Base-by-base conservation (phyloP, 768 basidiomycete genomes). In the Phaeotremella skinneri region DNA sequence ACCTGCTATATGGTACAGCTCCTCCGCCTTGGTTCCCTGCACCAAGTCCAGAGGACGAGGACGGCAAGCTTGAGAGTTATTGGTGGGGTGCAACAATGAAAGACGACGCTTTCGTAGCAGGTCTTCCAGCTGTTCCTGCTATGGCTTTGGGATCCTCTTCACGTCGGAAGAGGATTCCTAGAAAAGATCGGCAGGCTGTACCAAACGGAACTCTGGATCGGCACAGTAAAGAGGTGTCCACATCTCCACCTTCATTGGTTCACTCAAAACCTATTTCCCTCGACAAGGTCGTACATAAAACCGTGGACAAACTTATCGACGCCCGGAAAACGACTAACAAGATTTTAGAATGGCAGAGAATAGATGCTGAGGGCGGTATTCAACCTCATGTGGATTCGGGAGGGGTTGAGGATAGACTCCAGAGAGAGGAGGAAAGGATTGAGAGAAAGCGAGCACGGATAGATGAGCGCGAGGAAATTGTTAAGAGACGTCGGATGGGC, bases 371-470 rank as follows among this genome's bases (percentile, higher is more conserved):
- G n/a, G 72, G 72, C 4, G 67, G 62, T 14, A 30, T 66, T 9
- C 27, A 66, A 34, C 72, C 72, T 4, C 58, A 57, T 11, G 34
- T 54, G 11, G 82, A 82, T 58, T 78, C 80, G 56, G 85, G 81
- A 58, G 85, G 79, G 43, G 81, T 84, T 55, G 66, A 92, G 87
- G 78, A 70, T 87, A 69, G 79, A 81, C 64, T 90, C 86, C 89
- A 83, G 84, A 82, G 80, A 83, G 23, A 78, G 79, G 53, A 91
- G 27, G 63, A 69, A 49, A 45, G 54, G 26, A 49, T 37, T 11
- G 58, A 65, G 32, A 52, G 66, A 49, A 67, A 61, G 14, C 41
- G 55, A 29, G 45, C 26, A 14, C 49, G 50, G 26, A 55, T 56
- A 39, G 63, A 52, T n/a, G 73, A 75, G 45, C 53, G 51, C 41